A percentile compares a stretch with the other conserved stretches of the same genome.
Evolutionary conservation across 139 green algal genomes (phyloP).

Genomic region (Eudorina sp.): DNA sequence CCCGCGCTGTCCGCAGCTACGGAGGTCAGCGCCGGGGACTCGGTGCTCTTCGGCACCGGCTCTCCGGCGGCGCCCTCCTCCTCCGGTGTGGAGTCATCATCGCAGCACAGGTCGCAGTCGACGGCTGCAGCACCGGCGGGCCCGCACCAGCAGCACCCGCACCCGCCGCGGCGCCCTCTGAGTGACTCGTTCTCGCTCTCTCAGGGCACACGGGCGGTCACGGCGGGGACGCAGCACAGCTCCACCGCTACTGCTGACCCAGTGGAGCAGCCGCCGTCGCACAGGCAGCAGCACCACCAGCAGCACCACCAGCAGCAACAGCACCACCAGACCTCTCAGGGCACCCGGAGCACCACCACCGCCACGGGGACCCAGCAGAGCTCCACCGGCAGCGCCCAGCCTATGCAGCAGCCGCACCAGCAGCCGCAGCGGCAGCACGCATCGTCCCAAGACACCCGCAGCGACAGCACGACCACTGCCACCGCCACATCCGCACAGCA

Average conservation of each 20-base stretch:
- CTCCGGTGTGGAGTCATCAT: too few relatives aligned
- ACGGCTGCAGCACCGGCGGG: background rate
- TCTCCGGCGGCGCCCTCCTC: background rate
- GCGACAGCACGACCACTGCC: too few relatives aligned
- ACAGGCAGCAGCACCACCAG: too few relatives aligned
- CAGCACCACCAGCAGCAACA: background rate
- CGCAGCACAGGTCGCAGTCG: background rate
- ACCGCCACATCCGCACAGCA: too few relatives aligned
- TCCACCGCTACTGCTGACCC: background rate
- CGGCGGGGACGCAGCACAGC: background rate
- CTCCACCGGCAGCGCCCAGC: background rate
- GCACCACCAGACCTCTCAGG: too few relatives aligned
- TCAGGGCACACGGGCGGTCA: background rate
- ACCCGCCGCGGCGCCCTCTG: background rate
- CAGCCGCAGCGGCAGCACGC: too few relatives aligned
- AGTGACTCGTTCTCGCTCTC: background rate
- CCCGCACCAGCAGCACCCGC: background rate
- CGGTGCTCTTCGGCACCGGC: background rate
- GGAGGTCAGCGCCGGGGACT: background rate
- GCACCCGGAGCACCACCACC: too few relatives aligned
- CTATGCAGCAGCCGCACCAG: too few relatives aligned
- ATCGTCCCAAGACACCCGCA: too few relatives aligned
- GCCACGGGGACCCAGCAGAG: background rate
- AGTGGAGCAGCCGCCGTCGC: too few relatives aligned
- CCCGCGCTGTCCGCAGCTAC: background rate